phyloP scores from a whole-genome alignment of 306 rosid genomes.

The Lathyrus tuberosus region DNA sequence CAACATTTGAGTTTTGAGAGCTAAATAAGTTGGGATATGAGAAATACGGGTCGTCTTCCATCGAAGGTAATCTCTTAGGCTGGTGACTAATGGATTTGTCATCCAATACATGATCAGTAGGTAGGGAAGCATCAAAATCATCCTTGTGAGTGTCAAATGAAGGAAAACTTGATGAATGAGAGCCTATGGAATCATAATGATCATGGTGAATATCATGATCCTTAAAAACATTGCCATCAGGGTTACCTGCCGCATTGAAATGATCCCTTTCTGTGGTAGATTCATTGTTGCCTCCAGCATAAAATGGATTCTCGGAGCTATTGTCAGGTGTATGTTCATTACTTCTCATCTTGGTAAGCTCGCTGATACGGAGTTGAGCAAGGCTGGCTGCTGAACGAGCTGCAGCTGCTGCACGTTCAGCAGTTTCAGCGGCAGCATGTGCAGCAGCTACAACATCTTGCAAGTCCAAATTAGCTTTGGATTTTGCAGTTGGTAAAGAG shows the following conservation, averaged over 20 bases:
- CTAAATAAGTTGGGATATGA: slow-evolving; percentile 83
- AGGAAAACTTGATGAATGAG: slow-evolving; percentile 50
- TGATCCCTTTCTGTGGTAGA: slow-evolving; percentile 42
- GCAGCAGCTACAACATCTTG: slow-evolving; percentile 96
- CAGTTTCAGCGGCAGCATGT: slow-evolving; percentile 88
- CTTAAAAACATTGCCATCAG: slow-evolving; percentile 20
- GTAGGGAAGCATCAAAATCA: slow-evolving; percentile 48
- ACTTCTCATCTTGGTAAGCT: slow-evolving; percentile 70
- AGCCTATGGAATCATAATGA: slow-evolving; percentile 41
- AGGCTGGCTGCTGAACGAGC: slow-evolving; percentile 92
- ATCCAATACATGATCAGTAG: slow-evolving; percentile 41
- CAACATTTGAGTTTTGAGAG: slow-evolving; percentile 56
- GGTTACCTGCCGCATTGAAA: slow-evolving; percentile 38
- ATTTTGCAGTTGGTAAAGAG: slow-evolving; percentile 49
- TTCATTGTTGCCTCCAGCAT: slow-evolving; percentile 38
- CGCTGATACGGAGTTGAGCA: slow-evolving; percentile 71
- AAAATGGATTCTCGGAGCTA: slow-evolving; percentile 68
- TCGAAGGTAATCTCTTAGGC: slow-evolving; percentile 71
- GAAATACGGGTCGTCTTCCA: slow-evolving; percentile 78
- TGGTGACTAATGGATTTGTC: slow-evolving; percentile 48
- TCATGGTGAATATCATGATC: slow-evolving; percentile 43
- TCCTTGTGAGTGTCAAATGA: slow-evolving; percentile 49
- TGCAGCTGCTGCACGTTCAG: slow-evolving; percentile 90
- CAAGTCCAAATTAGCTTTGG: slow-evolving; percentile 60
- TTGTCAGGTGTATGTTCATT: slow-evolving; percentile 44